These are phyloP conservation scores for Tulasnella sp. DNA, from an alignment of 768 basidiomycete genomes.

Conservation along the genomic window DNA sequence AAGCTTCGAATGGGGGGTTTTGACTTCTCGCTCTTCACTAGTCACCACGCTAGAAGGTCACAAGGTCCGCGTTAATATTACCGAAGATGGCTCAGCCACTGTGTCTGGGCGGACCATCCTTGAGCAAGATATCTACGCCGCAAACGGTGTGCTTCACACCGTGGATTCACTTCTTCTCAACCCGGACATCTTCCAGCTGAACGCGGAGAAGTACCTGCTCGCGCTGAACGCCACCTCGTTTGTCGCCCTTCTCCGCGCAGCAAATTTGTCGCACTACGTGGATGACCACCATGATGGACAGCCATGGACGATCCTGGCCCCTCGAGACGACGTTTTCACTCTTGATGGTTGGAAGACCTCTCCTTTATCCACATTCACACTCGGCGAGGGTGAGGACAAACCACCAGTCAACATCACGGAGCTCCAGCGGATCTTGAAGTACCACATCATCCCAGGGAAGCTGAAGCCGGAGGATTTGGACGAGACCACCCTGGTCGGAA, in stretches of 20 bases:
- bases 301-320: conserved; percentile 76
- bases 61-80: conserved; percentile 45
- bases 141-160: conserved; percentile 92
- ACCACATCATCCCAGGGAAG: conserved; percentile 87
- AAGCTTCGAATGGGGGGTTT: not conserved
- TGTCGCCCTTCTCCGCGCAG: conserved; percentile 81
- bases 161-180: conserved; percentile 80
- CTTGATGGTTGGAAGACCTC: conserved; percentile 39
- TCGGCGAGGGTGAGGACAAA: conserved; percentile 48
- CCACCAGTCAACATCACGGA: conserved; percentile 43
- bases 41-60: conserved; percentile 59
- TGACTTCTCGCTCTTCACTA: conserved; percentile 36
- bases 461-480: conserved; percentile 67
- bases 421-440: conserved; percentile 68
- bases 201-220: conserved; percentile 92
- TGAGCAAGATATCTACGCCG: conserved; percentile 82
- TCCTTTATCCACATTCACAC: conserved; percentile 49
- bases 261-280: conserved; percentile 54
- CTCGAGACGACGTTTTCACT: conserved; percentile 74
- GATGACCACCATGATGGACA: conserved; percentile 34
- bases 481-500: conserved; percentile 73
- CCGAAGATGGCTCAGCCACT: conserved; percentile 50
- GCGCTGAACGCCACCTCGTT: conserved; percentile 89
- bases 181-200: conserved; percentile 67
- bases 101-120: conserved; percentile 47